A percentile compares a stretch with the other conserved stretches of the same genome.
phyloP scores from a whole-genome alignment of 208 protist species.

The Naegleria lovaniensis region DNA sequence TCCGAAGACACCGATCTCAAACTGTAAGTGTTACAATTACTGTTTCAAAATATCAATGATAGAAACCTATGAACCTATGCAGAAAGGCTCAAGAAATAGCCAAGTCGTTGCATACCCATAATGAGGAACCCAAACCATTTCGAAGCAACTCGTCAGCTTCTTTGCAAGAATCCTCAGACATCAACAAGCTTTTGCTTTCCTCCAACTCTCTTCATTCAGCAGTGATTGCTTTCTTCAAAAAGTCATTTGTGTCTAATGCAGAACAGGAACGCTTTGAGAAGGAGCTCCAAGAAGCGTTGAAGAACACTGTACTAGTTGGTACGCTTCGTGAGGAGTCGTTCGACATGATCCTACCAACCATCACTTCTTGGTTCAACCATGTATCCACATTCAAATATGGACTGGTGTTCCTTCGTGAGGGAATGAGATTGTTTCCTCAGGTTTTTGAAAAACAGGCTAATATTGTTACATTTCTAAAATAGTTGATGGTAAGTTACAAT shows the following conservation, averaged over 20 bases:
- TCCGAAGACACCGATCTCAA: neutral
- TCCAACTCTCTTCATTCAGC: neutral
- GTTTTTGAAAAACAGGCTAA: neutral
- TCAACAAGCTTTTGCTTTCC: neutral
- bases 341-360: neutral
- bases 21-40: neutral
- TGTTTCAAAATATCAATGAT: neutral
- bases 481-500: neutral
- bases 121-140: too few relatives aligned
- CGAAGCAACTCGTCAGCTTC: neutral
- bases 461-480: neutral
- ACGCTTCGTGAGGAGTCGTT: neutral
- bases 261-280: neutral
- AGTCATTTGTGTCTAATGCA: neutral
- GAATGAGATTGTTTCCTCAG: neutral
- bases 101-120: neutral
- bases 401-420: neutral
- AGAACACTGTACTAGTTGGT: neutral
- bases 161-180: neutral
- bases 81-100: neutral
- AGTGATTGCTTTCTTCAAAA: neutral
- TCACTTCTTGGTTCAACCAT: neutral
- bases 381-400: neutral
- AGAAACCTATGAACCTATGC: too few relatives aligned
- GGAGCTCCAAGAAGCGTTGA: neutral